Percentiles rank a stretch among this genome's conserved stretches.
phyloP scores from a whole-genome alignment of 495 filamentous ascomycete genomes.

The Aspergillus funiculosus region DNA sequence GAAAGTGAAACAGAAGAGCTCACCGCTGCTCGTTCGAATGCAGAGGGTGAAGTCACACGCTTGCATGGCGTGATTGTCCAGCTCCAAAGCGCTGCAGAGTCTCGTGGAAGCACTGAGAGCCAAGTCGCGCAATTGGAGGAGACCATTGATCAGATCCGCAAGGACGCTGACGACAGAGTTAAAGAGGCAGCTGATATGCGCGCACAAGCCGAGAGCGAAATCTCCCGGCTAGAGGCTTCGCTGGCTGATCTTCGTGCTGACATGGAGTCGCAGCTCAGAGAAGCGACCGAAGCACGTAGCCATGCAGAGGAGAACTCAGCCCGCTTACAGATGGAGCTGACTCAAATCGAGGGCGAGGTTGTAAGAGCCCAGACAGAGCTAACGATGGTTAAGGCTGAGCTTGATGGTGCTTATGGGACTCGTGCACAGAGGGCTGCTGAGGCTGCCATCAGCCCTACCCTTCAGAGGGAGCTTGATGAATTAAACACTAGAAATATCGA shows the following conservation, averaged over 20 bases:
- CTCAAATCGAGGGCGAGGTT: conserved; percentile 71
- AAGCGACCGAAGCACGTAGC: conserved; percentile 25
- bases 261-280: conserved; percentile 23
- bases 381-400: conserved; percentile 86
- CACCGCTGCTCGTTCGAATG: conserved; percentile 12
- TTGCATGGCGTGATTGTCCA: conserved; percentile 24
- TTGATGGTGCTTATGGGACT: conserved; percentile 86
- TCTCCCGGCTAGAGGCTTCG: conserved; percentile 18
- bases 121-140: conserved; percentile 34
- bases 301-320: conserved; percentile 42
- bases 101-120: conserved; percentile 28
- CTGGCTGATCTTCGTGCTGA: conserved; percentile 21
- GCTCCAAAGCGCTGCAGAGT: conserved; percentile 22
- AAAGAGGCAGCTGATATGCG: conserved; percentile 20
- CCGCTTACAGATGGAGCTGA: conserved; percentile 59
- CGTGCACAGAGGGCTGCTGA: conserved; percentile 72
- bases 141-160: conserved; percentile 33
- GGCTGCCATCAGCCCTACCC: conserved; percentile 58
- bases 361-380: conserved; percentile 85
- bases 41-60: conserved; percentile 20
- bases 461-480: conserved; percentile 60
- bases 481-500: conserved; percentile 56
- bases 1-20: conserved; percentile 15
- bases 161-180: conserved; percentile 30
- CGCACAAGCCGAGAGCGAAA: conserved; percentile 14